Evolutionary conservation across 371 early-diverging fungal species (phyloP).

Genomic region (Rhizomucor pusillus): DNA sequence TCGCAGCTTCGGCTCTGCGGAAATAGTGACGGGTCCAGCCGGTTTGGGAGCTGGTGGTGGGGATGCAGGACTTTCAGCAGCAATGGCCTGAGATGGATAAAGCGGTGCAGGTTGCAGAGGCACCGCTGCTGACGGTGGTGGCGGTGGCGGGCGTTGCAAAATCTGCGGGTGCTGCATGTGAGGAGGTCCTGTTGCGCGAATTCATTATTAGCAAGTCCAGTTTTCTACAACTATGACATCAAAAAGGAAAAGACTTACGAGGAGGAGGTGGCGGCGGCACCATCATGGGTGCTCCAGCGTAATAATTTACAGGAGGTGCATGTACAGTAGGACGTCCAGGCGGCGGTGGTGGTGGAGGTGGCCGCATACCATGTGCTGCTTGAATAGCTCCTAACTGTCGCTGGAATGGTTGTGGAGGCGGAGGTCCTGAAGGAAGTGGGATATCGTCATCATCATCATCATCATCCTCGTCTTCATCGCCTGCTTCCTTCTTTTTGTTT

Average conservation of each 20-base stretch:
- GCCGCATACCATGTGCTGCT: constrained; percentile 11
- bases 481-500: constrained; percentile 4
- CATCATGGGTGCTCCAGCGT: constrained; percentile 4
- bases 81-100: neutral
- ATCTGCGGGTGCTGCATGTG: neutral
- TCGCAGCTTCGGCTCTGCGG: constrained; percentile 63
- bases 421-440: constrained; percentile 45
- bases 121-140: neutral
- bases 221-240: neutral
- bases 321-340: constrained; percentile 11
- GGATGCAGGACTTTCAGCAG: neutral
- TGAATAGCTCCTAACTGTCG: constrained; percentile 22
- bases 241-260: constrained; percentile 2
- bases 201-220: neutral
- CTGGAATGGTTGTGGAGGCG: constrained; percentile 37
- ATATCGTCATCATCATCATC: constrained; percentile 45
- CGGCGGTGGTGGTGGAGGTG: constrained; percentile 13
- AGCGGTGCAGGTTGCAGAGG: neutral
- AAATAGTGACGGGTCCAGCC: constrained; percentile 43
- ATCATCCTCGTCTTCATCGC: constrained; percentile 19
- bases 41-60: constrained; percentile 3
- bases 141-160: neutral
- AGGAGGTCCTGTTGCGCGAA: constrained; percentile 1
- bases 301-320: constrained; percentile 1
- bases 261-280: constrained; percentile 15